Evolutionary conservation across 2,329 filamentous ascomycete genomes (phyloP).

Genomic region (Orbilia oligospora): DNA sequence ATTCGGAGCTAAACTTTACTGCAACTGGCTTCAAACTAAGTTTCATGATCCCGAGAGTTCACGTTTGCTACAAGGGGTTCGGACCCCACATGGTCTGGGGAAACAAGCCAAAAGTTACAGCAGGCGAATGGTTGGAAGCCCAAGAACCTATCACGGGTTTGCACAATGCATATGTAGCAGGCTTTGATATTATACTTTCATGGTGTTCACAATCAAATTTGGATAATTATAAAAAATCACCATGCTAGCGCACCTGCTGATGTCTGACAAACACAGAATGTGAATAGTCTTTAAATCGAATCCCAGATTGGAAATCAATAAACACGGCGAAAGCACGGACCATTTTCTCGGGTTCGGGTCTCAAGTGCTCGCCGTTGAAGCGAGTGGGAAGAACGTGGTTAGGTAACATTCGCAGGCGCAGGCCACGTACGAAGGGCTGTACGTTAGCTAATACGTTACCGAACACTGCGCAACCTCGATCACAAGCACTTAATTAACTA

Average conservation of each 20-base stretch:
- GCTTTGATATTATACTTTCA: neutral
- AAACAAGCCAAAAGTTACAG: slow-evolving; percentile 23
- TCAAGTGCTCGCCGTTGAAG: slow-evolving; percentile 31
- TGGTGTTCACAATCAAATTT: neutral
- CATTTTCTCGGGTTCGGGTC: neutral
- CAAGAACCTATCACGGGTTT: slow-evolving; percentile 73
- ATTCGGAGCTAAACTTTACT: neutral
- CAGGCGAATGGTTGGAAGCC: slow-evolving; percentile 65
- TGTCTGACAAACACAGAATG: neutral
- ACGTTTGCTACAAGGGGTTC: slow-evolving; percentile 72
- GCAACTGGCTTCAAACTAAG: neutral
- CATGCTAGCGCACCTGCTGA: too few species aligned
- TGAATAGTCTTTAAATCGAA: neutral
- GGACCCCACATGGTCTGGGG: slow-evolving; percentile 72
- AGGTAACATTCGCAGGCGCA: slow-evolving; percentile 14
- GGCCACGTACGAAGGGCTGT: slow-evolving; percentile 10
- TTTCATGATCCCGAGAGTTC: slow-evolving; percentile 68
- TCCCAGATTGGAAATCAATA: slow-evolving; percentile 1
- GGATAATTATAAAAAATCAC: too few species aligned
- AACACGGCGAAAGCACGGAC: slow-evolving; percentile 27
- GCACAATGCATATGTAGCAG: too few species aligned
- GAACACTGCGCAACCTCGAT: slow-evolving; percentile 4
- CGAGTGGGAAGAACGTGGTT: slow-evolving; percentile 7
- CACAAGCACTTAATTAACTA: neutral
- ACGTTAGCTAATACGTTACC: slow-evolving; percentile 9